Evolutionary conservation across 2,329 filamentous ascomycete genomes (phyloP), one percentile per base, ranked within the genome.

Genomic region (Dactylella cylindrospora): DNA sequence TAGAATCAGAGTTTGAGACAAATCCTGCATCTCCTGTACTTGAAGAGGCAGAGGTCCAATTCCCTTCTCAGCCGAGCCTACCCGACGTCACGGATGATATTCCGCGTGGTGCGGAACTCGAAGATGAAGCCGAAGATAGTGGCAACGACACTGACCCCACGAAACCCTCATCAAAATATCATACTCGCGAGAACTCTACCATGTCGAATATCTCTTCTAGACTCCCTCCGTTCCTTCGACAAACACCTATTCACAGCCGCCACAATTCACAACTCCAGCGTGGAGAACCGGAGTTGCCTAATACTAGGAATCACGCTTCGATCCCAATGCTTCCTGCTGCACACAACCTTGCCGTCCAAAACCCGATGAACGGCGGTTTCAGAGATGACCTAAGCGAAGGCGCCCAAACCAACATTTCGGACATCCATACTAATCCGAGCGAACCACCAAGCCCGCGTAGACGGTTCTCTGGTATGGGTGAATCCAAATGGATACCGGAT

Each of bases 271-370:
- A 67, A 67, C 84, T 88, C 67, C 87, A 80, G 69, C 80, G 85
- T 57, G 83, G 83, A 0, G 85, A 88, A 67, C 88, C 85, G 0
- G 32, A 83, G 84, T 2, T 83, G 87, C 69, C 80, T 79, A 67
- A 69, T 41, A 67, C 67, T 5, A 55, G 61, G 22, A 65, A 67
- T 19, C 57, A 68, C 31, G 66, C 66, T 13, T 61, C 68, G 5
- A 64, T 70, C 43, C 65, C 67, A 13, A 68, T 70, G 59, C 35
- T 81, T 26, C 77, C 79, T 60, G 70, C 70, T 7, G 72, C 73
- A 3, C 73, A 74, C 23, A 72, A 72, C 70, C 38, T 68, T 5
- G 57, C 65, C 25, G 57, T 64, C 15, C 55, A 60, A 17, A 53
- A 55, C 26, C 38, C 36, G 13, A 53, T 46, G 12, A 52, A 38